Base-by-base conservation (phyloP, 352 stramenopile genomes). In the Pythium utonaiense region DNA sequence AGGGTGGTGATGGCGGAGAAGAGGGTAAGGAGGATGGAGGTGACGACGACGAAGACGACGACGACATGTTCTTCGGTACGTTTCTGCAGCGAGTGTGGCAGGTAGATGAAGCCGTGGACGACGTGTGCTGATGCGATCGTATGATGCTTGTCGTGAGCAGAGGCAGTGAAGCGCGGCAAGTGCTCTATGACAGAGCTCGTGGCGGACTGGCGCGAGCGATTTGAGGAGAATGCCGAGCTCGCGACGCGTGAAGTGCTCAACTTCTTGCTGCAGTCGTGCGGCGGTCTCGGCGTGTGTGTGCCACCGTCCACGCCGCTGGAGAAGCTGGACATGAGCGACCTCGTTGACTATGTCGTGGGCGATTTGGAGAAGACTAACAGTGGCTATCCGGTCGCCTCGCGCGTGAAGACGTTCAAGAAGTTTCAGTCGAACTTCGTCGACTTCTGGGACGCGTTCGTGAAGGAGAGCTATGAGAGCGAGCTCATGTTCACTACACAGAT, bases 371-470 rank as follows among this genome's bases (percentile, higher is more conserved):
- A 77, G 28, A 66, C 66, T 1, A 86, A 81, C 40, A 73, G 83
- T 49, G 73, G 67, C 10, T 96, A 95, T 58, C 78, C 80, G 0
- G 66, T 96, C 22, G 71, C 71, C n/a, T 87, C 83, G 52, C 73
- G 77, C 33, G 52, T 55, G 19, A 91, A 80, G 54, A 68, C 66
- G 9, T 78, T 66, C 66, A 89, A 78, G 53, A 78, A 81, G 48
- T 93, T 92, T 27, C 72, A 89, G 38, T 44, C 49, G 14, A 75
- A 79, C 53, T 95, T 92, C 25, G 70, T 77, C 8, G 71, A 82
- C 42, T 94, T 96, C 53, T 96, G 85, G 86, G 63, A 86, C 21
- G 69, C 63, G 25, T 89, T 94, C 50, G 74, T 95, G 52, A 76
- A 74, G 17, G 83, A 96, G 47, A 90, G 80, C 45, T 79, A 80